Evolutionary conservation across 1,284 basidiomycete genomes (phyloP).

Genomic region (Neonothopanus nambi): DNA sequence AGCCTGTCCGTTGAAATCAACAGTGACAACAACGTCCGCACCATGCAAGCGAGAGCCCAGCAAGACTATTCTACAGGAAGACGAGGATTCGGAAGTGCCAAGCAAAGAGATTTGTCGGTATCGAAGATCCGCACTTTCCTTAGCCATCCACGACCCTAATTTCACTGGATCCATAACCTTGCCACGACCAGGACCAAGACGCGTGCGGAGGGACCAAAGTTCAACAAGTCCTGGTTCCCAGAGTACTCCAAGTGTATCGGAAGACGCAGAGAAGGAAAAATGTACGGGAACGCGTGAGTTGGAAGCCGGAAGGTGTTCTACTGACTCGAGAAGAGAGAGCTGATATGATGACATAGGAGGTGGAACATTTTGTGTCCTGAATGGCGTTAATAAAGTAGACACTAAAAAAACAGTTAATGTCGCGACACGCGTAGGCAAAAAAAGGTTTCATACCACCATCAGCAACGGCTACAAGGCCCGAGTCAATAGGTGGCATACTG

Average conservation of each 20-base stretch:
- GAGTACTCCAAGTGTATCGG: slow-evolving; percentile 67
- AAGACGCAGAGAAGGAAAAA: slow-evolving; percentile 57
- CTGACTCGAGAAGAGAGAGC: slow-evolving; percentile 43
- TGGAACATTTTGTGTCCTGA: slow-evolving; percentile 91
- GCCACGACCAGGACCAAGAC: slow-evolving; percentile 59
- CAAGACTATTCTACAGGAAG: background rate
- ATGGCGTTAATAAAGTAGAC: slow-evolving; percentile 85
- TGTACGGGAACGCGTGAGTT: slow-evolving; percentile 57
- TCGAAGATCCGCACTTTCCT: slow-evolving; percentile 18
- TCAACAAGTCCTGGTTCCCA: slow-evolving; percentile 68
- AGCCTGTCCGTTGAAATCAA: slow-evolving; percentile 7
- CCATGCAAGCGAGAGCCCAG: slow-evolving; percentile 8
- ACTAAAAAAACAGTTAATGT: slow-evolving; percentile 39
- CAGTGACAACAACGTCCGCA: slow-evolving; percentile 5
- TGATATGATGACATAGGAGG: slow-evolving; percentile 90
- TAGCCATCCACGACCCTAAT: slow-evolving; percentile 32
- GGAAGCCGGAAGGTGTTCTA: slow-evolving; percentile 17
- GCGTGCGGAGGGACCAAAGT: slow-evolving; percentile 70
- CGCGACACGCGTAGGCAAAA: background rate
- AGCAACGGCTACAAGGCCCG: slow-evolving; percentile 87
- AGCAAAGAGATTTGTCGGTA: slow-evolving; percentile 43
- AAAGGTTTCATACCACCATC: slow-evolving; percentile 69
- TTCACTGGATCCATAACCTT: slow-evolving; percentile 62
- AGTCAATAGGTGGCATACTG: slow-evolving; percentile 70
- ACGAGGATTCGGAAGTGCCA: background rate